Evolutionary conservation across 306 rosid species (phyloP).

Genomic region (Begonia loranthoides): DNA sequence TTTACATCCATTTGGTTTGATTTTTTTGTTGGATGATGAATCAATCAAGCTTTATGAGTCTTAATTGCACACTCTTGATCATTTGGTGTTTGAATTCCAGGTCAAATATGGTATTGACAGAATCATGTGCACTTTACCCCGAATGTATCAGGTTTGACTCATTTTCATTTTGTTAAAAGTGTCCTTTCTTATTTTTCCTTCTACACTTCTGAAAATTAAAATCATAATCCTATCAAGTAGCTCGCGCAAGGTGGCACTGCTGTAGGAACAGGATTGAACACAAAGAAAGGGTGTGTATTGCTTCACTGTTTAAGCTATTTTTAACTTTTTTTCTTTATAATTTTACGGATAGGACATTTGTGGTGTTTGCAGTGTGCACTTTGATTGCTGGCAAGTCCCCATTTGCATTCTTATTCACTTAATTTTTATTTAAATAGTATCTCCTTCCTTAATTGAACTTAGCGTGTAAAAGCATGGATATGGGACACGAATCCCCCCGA

Average conservation of each 20-base stretch:
- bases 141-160: conserved; percentile 65
- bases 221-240: conserved; percentile 37
- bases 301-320: conserved; percentile 6
- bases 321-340: neutral
- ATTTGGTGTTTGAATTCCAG: conserved; percentile 34
- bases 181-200: conserved; percentile 3
- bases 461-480: too few species aligned
- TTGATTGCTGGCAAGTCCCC: neutral
- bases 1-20: conserved; percentile 1
- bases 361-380: neutral
- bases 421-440: too few species aligned
- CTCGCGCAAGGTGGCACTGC: conserved; percentile 99
- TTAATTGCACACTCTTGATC: conserved; percentile 11
- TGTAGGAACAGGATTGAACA: conserved; percentile 98
- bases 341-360: neutral
- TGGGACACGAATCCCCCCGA: too few species aligned
- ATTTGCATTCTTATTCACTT: too few species aligned
- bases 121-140: conserved; percentile 64
- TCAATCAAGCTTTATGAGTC: conserved; percentile 6
- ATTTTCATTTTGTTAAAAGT: conserved; percentile 3
- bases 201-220: conserved; percentile 14
- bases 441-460: too few species aligned
- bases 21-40: neutral
- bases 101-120: conserved; percentile 86
- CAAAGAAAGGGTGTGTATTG: conserved; percentile 80